Conservation (phyloP, 768 basidiomycete genomes). For the Suillus weaverae region DNA sequence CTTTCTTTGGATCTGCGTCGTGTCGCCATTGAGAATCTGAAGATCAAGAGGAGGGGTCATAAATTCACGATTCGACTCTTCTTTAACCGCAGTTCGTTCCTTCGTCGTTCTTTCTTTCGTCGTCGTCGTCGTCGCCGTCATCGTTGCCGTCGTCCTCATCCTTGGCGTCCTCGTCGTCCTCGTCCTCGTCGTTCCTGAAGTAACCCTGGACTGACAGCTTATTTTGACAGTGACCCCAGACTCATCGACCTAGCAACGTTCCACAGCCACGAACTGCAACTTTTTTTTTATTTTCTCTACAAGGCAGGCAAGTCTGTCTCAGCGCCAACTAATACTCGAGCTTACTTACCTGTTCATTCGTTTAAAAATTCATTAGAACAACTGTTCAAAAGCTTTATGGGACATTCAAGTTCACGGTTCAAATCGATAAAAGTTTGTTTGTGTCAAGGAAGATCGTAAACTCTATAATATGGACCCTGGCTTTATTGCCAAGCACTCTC, state of each 20-base stretch:
- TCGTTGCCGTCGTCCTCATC: too few species aligned
- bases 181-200: not conserved
- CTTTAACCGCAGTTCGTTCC: not conserved
- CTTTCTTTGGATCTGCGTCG: not conserved
- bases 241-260: slow-evolving; percentile 2
- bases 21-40: not conserved
- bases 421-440: slow-evolving; percentile 1
- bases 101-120: not conserved
- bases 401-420: not conserved
- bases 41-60: not conserved
- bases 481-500: slow-evolving; percentile 32
- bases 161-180: not conserved
- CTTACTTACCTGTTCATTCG: not conserved
- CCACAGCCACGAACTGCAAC: not conserved
- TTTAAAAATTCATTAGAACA: not conserved
- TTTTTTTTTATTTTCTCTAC: not conserved
- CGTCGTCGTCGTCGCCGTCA: too few species aligned
- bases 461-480: slow-evolving; percentile 28
- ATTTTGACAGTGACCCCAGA: slow-evolving; percentile 4
- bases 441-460: slow-evolving; percentile 1
- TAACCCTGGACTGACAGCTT: not conserved
- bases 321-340: not conserved
- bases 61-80: not conserved
- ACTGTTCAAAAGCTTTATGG: not conserved
- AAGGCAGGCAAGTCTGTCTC: not conserved